phyloP scores from a whole-genome alignment of 306 rosid genomes.

The Acacia confusa region DNA sequence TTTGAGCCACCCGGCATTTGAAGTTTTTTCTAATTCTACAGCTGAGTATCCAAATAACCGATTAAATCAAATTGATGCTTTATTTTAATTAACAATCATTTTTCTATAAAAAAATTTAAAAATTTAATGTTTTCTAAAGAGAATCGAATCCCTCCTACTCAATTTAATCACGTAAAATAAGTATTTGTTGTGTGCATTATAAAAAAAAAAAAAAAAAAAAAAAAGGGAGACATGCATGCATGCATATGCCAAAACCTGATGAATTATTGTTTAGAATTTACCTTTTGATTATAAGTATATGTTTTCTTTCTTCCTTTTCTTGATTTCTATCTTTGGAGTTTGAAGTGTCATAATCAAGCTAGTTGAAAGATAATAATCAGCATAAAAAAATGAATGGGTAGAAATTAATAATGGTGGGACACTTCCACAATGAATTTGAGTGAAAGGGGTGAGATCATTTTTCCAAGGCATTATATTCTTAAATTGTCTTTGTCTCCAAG shows the following conservation, averaged over 20 bases:
- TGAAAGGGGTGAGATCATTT: slow-evolving; percentile 27
- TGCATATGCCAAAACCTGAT: not conserved
- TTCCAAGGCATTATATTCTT: slow-evolving; percentile 41
- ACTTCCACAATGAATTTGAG: slow-evolving; percentile 34
- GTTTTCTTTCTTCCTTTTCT: slow-evolving; percentile 24
- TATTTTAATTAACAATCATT: too few species aligned
- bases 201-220: not conserved
- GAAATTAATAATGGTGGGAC: slow-evolving; percentile 42
- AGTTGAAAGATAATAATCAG: slow-evolving; percentile 28
- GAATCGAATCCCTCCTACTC: not conserved
- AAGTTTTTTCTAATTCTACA: too few species aligned
- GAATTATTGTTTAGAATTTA: slow-evolving; percentile 27
- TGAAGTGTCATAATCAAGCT: slow-evolving; percentile 41
- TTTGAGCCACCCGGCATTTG: too few species aligned
- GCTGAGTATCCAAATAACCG: too few species aligned
- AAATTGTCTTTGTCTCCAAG: slow-evolving; percentile 59
- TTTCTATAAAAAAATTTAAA: too few species aligned
- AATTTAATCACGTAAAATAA: not conserved
- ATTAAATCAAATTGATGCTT: too few species aligned
- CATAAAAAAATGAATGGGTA: slow-evolving; percentile 29
- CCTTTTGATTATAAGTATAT: slow-evolving; percentile 39
- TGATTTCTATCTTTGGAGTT: slow-evolving; percentile 36
- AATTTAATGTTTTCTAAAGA: not conserved
- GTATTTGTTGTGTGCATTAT: not conserved
- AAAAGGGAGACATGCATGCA: slow-evolving; percentile 8